These are phyloP conservation scores for Pyronema omphalodes DNA, from an alignment of 495 filamentous ascomycete genomes.

Conservation along the genomic window DNA sequence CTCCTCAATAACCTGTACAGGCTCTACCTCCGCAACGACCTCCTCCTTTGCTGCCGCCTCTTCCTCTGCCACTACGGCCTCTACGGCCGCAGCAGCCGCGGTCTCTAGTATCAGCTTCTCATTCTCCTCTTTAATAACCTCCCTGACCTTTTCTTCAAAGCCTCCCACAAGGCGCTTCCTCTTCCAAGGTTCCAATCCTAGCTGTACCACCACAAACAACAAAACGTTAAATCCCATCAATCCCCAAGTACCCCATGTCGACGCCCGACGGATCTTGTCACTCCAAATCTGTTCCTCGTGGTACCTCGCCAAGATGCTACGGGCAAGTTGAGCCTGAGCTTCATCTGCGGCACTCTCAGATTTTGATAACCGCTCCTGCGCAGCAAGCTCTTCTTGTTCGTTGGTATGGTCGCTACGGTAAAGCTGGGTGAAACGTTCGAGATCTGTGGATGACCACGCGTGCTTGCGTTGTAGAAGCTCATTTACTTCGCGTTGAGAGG, in stretches of 20 bases:
- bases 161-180: conserved; percentile 58
- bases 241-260: conserved; percentile 95
- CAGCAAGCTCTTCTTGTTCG: conserved; percentile 65
- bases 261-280: conserved; percentile 88
- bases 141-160: conserved; percentile 59
- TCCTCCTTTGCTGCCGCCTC: background rate
- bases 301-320: conserved; percentile 70
- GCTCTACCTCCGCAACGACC: background rate
- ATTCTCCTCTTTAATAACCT: conserved; percentile 51
- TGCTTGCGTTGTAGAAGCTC: conserved; percentile 84
- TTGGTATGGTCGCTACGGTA: conserved; percentile 87
- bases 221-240: conserved; percentile 93
- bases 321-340: conserved; percentile 50
- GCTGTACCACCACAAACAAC: conserved; percentile 71
- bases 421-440: conserved; percentile 84
- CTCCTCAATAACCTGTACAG: conserved; percentile 4
- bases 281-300: conserved; percentile 99
- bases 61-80: conserved; percentile 11
- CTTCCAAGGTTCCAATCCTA: conserved; percentile 89
- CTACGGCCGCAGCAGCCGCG: background rate
- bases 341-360: conserved; percentile 65
- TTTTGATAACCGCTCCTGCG: conserved; percentile 48
- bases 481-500: conserved; percentile 90
- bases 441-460: conserved; percentile 66
- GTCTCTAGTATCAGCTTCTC: conserved; percentile 14